Conservation (phyloP, 2,329 filamentous ascomycete genomes). For the Grosmannia serpens region DNA sequence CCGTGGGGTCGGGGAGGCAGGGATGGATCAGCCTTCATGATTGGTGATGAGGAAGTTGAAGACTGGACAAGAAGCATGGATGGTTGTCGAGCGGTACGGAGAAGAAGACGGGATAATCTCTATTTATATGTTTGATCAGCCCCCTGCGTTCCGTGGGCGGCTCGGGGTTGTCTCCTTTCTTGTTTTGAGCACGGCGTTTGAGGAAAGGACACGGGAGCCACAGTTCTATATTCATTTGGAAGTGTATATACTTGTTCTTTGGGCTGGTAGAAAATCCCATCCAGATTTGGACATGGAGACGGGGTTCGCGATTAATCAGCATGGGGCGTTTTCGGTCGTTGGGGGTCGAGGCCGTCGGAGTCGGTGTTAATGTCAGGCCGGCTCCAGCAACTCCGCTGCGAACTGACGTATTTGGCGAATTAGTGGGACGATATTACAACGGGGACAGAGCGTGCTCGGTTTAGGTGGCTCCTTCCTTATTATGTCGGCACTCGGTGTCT, state of each 20-base stretch:
- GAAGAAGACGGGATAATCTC: background rate
- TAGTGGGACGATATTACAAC: background rate
- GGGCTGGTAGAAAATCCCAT: background rate
- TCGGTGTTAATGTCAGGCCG: background rate
- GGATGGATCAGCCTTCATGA: background rate
- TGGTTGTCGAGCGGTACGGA: background rate
- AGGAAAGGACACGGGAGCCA: background rate
- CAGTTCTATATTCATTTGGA: background rate
- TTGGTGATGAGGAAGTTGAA: background rate
- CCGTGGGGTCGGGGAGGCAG: background rate
- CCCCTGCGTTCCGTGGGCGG: background rate
- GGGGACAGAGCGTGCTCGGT: background rate
- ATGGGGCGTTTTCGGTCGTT: too few relatives aligned
- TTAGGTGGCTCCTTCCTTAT: background rate
- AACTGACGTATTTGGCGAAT: background rate
- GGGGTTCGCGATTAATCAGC: background rate
- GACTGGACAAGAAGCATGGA: background rate
- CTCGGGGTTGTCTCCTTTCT: background rate
- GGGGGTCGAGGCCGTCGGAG: background rate
- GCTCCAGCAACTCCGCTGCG: background rate
- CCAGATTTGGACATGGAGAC: background rate
- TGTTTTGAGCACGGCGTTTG: conserved; percentile 6
- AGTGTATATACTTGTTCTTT: background rate
- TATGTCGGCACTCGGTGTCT: conserved; percentile 10
- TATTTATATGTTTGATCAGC: background rate